phyloP scores from a whole-genome alignment of 805 yeast genomes.

The Monosporozyma aerobia region DNA sequence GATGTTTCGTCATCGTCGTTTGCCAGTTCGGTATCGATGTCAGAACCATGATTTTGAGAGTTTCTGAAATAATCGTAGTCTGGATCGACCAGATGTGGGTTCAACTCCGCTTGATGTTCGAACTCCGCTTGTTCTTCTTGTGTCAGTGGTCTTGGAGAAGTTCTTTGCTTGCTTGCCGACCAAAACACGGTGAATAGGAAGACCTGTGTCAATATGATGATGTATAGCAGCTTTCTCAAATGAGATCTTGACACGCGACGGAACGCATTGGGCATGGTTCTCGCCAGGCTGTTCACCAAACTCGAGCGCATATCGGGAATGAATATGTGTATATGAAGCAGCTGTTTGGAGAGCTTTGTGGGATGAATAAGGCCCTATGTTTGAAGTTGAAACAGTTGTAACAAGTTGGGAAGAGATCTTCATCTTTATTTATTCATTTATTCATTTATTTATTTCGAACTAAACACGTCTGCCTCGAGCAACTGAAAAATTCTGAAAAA shows the following conservation, averaged over 20 bases:
- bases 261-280: background rate
- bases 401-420: no score
- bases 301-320: background rate
- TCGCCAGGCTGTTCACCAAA: background rate
- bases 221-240: background rate
- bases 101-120: background rate
- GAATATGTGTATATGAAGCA: background rate
- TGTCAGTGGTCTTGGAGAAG: background rate
- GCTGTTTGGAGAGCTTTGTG: no score
- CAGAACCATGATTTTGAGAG: background rate
- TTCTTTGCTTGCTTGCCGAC: background rate
- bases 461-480: no score
- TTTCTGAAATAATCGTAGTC: slow-evolving; percentile 3
- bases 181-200: background rate
- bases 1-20: background rate
- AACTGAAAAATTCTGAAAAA: no score
- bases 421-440: no score
- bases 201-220: background rate
- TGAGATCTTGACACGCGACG: background rate
- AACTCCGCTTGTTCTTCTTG: background rate
- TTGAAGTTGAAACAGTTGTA: no score
- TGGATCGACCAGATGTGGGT: slow-evolving; percentile 3
- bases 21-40: no score
- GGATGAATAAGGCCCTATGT: no score
- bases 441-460: no score